Base-by-base conservation (phyloP, 2,329 filamentous ascomycete species). In the Monilinia polystroma region DNA sequence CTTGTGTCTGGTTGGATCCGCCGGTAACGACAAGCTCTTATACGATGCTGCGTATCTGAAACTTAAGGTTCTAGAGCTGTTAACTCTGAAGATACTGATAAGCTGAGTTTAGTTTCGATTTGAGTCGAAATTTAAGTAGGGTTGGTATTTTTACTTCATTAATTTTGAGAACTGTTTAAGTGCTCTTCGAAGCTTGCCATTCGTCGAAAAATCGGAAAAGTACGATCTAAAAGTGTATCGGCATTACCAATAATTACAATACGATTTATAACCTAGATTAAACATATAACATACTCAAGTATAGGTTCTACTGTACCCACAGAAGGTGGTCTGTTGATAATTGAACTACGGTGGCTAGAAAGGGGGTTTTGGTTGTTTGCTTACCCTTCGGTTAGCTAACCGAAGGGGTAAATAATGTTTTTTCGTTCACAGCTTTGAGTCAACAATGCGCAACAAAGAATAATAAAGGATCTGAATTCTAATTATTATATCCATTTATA, bases 201-300 rank as follows among this genome's bases (percentile, higher is more conserved):
- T 57, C 26, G 23, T 11, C 43, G 26, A 4, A 18, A 26, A 45
- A 18, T 57, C n/a, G 5, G 4, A n/a, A 45, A 59, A 59, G n/a
- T 59, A 0, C 2, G 7, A 32, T n/a, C 11, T 59, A 29, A n/a
- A 47, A 32, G 12, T 16, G 26, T n/a, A 16, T 53, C 7, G 32
- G 11, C 23, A 47, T n/a, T 8, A 47, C 6, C 4, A 47, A 29
- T 47, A 7, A 14, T 12, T 3, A n/a, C 10, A 14, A 0, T 8
- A 14, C 8, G 14, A n/a, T 4, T 20, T 2, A n/a, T 5, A 32
- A 2, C 0, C 4, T 1, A n/a, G 2, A 16, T 5, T 0, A 32
- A 47, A 47, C 0, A 53, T 6, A 6, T 3, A 43, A 29, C 1
- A 14, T 1, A 20, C 6, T n/a, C 1, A 20, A 32, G 0, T 14